phyloP scores from a whole-genome alignment of 1,284 basidiomycete species.

The Boletellus dicymbophilus region DNA sequence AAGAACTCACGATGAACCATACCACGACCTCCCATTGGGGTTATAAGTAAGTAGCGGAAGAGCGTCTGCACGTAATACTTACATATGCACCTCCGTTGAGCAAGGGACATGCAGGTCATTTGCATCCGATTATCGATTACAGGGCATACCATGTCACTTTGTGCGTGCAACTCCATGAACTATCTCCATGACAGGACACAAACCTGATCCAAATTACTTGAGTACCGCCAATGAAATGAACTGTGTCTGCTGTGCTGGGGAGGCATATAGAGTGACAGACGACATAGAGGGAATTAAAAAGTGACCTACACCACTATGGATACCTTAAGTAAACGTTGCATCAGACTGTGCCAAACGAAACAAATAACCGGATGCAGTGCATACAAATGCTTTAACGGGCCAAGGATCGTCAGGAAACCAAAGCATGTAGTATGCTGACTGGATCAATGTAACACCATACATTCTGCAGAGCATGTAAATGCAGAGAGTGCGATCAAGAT shows the following conservation, averaged over 20 bases:
- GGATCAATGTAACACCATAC: conserved; percentile 14
- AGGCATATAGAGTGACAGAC: too few relatives aligned
- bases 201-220: conserved; percentile 13
- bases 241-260: neutral
- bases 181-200: conserved; percentile 2
- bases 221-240: conserved; percentile 3
- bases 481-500: neutral
- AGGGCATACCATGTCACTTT: conserved; percentile 9
- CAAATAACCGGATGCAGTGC: neutral
- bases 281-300: too few relatives aligned
- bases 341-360: neutral
- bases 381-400: conserved; percentile 6
- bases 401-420: conserved; percentile 14
- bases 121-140: too few relatives aligned
- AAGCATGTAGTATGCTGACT: conserved; percentile 7
- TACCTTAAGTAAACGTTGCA: too few relatives aligned
- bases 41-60: neutral
- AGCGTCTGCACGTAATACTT: neutral
- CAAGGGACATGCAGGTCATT: neutral
- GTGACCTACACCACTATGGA: too few relatives aligned
- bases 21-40: neutral
- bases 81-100: conserved; percentile 12
- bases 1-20: conserved; percentile 4
- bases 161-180: conserved; percentile 2
- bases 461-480: neutral